Percentiles rank a stretch among this genome's conserved stretches.
phyloP scores from a whole-genome alignment of 371 early-diverging fungal genomes.

The Mucor racemosus region DNA sequence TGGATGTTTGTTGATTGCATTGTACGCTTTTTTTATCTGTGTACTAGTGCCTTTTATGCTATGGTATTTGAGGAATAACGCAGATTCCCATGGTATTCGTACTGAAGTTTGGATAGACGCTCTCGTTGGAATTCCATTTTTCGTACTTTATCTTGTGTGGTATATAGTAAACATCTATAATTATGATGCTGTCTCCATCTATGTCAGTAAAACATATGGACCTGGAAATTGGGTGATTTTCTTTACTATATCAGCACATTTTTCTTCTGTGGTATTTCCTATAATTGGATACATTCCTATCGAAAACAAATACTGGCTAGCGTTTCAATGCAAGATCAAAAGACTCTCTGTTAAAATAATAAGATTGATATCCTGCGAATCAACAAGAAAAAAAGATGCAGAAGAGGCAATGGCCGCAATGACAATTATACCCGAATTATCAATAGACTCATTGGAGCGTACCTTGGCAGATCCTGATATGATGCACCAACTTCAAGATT shows the following conservation, averaged over 20 bases:
- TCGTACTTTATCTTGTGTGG: conserved; percentile 35
- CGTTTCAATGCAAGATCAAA: neutral
- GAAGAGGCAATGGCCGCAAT: neutral
- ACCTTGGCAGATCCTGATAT: conserved; percentile 26
- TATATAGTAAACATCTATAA: conserved; percentile 2
- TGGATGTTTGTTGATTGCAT: conserved; percentile 10
- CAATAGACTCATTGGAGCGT: conserved; percentile 33
- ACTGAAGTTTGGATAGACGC: conserved; percentile 39
- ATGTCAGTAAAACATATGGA: neutral
- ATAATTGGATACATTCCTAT: conserved; percentile 16
- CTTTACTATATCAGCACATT: conserved; percentile 26
- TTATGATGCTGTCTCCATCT: neutral
- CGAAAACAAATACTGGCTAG: neutral
- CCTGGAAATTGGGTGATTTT: conserved; percentile 35
- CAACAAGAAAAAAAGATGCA: neutral
- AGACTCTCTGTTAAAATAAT: neutral
- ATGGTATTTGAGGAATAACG: conserved; percentile 24
- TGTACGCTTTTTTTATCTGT: conserved; percentile 30
- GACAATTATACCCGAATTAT: conserved; percentile 14
- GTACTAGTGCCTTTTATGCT: conserved; percentile 31
- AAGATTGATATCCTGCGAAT: neutral
- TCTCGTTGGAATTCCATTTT: conserved; percentile 30
- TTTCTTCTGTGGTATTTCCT: conserved; percentile 37
- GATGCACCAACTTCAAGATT: conserved; percentile 25
- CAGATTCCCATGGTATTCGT: conserved; percentile 46